These are phyloP conservation scores for Triticum turgidum DNA, from an alignment of 176 grass and related monocot species.

Conservation along the genomic window DNA sequence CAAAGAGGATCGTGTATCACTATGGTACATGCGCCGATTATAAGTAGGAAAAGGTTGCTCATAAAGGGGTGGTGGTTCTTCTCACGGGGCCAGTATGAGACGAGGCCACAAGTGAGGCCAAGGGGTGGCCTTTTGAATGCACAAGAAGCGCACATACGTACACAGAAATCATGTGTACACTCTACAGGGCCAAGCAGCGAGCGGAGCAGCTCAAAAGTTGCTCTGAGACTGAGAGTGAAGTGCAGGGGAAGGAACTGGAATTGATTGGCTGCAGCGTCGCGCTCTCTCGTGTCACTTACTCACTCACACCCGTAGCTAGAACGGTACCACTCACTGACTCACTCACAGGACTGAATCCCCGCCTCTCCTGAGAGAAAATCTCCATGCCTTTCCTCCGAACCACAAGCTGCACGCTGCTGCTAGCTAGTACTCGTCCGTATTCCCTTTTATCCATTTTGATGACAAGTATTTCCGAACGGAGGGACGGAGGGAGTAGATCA, in stretches of 20 bases:
- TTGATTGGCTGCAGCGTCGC: constrained; percentile 12
- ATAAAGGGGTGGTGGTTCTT: neutral
- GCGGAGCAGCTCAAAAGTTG: neutral
- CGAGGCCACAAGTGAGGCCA: neutral
- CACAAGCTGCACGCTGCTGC: constrained; percentile 4
- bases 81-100: constrained; percentile 30
- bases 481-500: no score
- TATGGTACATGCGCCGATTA: no score
- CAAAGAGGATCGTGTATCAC: no score
- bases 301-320: neutral
- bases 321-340: neutral
- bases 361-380: constrained; percentile 9
- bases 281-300: neutral
- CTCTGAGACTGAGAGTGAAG: neutral
- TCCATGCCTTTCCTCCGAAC: neutral
- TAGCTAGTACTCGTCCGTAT: neutral
- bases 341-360: neutral
- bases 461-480: no score
- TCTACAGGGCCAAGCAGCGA: neutral
- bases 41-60: no score
- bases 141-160: neutral
- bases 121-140: constrained; percentile 5
- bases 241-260: neutral
- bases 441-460: no score
- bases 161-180: neutral